Conservation (phyloP, 2,329 filamentous ascomycete species). For the Cladosporium sp. region DNA sequence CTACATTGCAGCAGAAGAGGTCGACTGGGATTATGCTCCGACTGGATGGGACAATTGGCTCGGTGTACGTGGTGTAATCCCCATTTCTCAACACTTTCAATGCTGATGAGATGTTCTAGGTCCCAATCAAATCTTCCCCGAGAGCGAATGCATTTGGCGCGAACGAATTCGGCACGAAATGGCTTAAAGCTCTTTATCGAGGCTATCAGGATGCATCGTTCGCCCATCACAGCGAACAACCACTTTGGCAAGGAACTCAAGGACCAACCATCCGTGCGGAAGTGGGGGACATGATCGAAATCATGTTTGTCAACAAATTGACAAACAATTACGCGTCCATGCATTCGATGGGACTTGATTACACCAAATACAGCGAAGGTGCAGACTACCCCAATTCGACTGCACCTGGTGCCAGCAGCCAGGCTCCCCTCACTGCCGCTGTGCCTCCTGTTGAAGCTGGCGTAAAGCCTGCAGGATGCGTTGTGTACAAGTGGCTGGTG, state of each 20-base stretch:
- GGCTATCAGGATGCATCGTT: slow-evolving; percentile 30
- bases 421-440: slow-evolving; percentile 16
- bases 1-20: slow-evolving; percentile 25
- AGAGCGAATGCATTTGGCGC: slow-evolving; percentile 16
- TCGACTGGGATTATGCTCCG: slow-evolving; percentile 26
- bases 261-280: slow-evolving; percentile 25
- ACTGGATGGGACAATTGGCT: slow-evolving; percentile 29
- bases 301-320: slow-evolving; percentile 27
- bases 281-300: slow-evolving; percentile 27
- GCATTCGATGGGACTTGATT: slow-evolving; percentile 27
- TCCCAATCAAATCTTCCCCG: slow-evolving; percentile 20
- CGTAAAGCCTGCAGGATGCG: slow-evolving; percentile 21
- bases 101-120: slow-evolving; percentile 1
- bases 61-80: slow-evolving; percentile 14
- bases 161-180: slow-evolving; percentile 21
- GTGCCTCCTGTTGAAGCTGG: slow-evolving; percentile 15
- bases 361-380: slow-evolving; percentile 23
- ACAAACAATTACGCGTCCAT: slow-evolving; percentile 23
- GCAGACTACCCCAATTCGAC: slow-evolving; percentile 23
- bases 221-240: slow-evolving; percentile 19
- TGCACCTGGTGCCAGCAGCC: slow-evolving; percentile 14
- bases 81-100: background rate
- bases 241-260: slow-evolving; percentile 24
- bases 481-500: slow-evolving; percentile 28
- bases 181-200: slow-evolving; percentile 28